Conservation (phyloP, 2,329 filamentous ascomycete species). For the Arachnomyces sp. region DNA sequence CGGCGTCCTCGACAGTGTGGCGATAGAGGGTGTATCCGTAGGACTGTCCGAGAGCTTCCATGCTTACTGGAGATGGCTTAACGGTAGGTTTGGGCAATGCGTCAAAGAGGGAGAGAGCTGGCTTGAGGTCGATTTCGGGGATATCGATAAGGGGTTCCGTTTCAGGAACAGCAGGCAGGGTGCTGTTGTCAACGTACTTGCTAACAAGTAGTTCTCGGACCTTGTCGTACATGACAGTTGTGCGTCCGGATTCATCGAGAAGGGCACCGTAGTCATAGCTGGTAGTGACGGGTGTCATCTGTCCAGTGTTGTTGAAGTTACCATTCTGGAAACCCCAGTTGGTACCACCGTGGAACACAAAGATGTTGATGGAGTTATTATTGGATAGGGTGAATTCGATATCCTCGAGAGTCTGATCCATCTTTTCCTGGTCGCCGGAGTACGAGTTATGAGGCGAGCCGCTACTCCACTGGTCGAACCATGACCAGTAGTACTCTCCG, state of each 20-base stretch:
- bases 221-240: slow-evolving; percentile 37
- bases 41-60: slow-evolving; percentile 41
- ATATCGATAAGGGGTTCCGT: slow-evolving; percentile 28
- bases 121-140: slow-evolving; percentile 31
- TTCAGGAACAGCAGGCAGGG: slow-evolving; percentile 31
- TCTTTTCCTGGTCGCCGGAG: slow-evolving; percentile 1
- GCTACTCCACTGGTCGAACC: slow-evolving; percentile 40
- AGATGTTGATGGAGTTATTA: slow-evolving; percentile 42
- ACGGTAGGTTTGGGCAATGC: slow-evolving; percentile 19
- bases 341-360: slow-evolving; percentile 49
- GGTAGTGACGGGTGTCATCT: slow-evolving; percentile 35
- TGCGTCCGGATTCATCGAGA: slow-evolving; percentile 44
- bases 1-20: slow-evolving; percentile 20
- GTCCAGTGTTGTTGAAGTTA: slow-evolving; percentile 35
- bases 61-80: slow-evolving; percentile 29
- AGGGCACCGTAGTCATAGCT: slow-evolving; percentile 48
- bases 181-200: slow-evolving; percentile 30
- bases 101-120: slow-evolving; percentile 34
- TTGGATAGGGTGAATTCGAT: slow-evolving; percentile 32
- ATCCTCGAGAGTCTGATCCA: slow-evolving; percentile 16
- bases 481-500: slow-evolving; percentile 44
- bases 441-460: slow-evolving; percentile 28
- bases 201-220: slow-evolving; percentile 8
- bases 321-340: slow-evolving; percentile 46
- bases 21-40: slow-evolving; percentile 42